A percentile compares a stretch with the other conserved stretches of the same genome.
Conservation (phyloP, 306 rosid species). For the Corylus avellana region DNA sequence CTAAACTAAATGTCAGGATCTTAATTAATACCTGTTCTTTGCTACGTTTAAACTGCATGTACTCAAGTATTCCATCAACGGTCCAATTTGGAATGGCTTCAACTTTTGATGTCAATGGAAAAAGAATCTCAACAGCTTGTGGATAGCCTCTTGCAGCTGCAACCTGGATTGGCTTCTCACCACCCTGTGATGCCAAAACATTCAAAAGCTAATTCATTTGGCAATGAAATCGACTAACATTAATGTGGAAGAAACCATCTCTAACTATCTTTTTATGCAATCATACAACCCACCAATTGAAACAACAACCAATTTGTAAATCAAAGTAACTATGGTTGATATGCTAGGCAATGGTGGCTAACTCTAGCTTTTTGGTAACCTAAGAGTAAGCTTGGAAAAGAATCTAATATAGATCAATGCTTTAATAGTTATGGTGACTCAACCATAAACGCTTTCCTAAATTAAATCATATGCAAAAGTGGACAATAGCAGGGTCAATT, state of each 20-base stretch:
- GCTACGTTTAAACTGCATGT: conserved; percentile 64
- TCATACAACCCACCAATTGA: neutral
- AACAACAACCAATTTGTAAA: neutral
- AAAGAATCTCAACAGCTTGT: conserved; percentile 65
- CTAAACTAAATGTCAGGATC: conserved; percentile 9
- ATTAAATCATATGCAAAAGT: neutral
- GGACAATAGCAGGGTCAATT: neutral
- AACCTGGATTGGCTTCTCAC: conserved; percentile 72
- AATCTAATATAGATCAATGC: neutral
- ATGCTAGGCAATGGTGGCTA: neutral
- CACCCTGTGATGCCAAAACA: conserved; percentile 68
- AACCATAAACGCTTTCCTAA: neutral
- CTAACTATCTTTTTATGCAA: neutral
- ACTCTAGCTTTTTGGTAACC: neutral
- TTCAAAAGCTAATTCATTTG: conserved; percentile 9
- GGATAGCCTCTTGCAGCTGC: conserved; percentile 77
- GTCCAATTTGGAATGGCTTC: conserved; percentile 72
- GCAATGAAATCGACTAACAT: conserved; percentile 13
- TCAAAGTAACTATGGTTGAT: neutral
- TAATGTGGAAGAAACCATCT: neutral
- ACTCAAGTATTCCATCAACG: conserved; percentile 65
- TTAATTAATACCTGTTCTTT: conserved; percentile 57
- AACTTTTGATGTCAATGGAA: conserved; percentile 73
- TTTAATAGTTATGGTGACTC: neutral
- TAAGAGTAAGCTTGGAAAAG: neutral